Evolutionary conservation across 306 rosid genomes (phyloP).

Genomic region (Cercis canadensis): DNA sequence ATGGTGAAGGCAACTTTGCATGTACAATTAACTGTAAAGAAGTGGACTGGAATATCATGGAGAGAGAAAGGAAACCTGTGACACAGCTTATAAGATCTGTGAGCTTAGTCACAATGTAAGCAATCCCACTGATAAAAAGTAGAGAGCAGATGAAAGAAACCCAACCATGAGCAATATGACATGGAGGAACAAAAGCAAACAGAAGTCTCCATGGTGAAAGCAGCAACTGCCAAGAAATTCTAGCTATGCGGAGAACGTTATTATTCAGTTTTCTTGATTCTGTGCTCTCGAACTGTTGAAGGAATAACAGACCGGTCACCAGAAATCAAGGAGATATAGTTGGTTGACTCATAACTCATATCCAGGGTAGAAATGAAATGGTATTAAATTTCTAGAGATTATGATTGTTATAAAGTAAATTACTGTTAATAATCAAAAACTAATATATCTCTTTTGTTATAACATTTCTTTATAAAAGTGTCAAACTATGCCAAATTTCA

Average conservation of each 20-base stretch:
- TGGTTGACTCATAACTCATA: not conserved
- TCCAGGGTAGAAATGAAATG: not conserved
- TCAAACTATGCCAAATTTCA: not conserved
- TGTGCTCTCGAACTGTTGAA: conserved; percentile 68
- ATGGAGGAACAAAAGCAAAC: conserved; percentile 92
- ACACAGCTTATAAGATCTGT: conserved; percentile 96
- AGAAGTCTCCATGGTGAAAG: conserved; percentile 84
- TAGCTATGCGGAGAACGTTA: conserved; percentile 50
- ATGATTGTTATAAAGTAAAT: conserved; percentile 16
- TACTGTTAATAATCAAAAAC: conserved; percentile 22
- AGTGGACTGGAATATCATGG: conserved; percentile 30
- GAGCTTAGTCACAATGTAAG: conserved; percentile 77
- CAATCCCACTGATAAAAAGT: conserved; percentile 86
- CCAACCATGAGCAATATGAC: conserved; percentile 92
- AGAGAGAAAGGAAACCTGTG: conserved; percentile 68
- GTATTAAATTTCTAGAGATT: not conserved
- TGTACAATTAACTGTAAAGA: conserved; percentile 20
- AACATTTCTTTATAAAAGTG: not conserved
- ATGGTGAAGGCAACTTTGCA: conserved; percentile 15
- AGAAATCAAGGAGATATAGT: conserved; percentile 23
- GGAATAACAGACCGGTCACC: conserved; percentile 30
- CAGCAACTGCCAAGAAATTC: conserved; percentile 66
- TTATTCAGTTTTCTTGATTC: conserved; percentile 59
- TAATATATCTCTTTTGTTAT: not conserved
- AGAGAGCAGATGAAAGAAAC: conserved; percentile 82